Percentiles rank a stretch among this genome's conserved stretches.
Conservation (phyloP, 768 basidiomycete genomes). For the Podaxis carcinomalis region DNA sequence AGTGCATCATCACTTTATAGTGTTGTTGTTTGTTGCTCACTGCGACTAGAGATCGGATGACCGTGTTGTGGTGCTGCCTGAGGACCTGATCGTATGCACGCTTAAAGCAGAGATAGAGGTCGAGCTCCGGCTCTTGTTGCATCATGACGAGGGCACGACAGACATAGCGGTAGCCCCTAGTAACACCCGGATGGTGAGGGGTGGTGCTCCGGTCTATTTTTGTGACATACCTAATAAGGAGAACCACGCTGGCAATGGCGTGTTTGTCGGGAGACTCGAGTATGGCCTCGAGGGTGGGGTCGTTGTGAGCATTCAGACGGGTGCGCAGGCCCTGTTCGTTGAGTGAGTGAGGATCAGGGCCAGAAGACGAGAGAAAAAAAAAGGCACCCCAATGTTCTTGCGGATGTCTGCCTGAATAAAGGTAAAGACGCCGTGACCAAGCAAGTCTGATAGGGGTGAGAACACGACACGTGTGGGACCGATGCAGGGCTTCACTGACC, state of each 20-base stretch:
- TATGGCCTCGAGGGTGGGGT: conserved; percentile 55
- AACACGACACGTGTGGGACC: conserved; percentile 13
- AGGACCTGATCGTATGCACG: conserved; percentile 68
- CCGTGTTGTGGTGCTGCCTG: conserved; percentile 59
- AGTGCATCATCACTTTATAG: conserved; percentile 3
- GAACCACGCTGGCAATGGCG: conserved; percentile 59
- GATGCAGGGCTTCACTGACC: conserved; percentile 34
- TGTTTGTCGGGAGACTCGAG: conserved; percentile 40
- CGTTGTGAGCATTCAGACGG: conserved; percentile 39
- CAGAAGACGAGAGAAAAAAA: conserved; percentile 7
- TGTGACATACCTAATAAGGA: conserved; percentile 52
- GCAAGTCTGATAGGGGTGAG: conserved; percentile 42
- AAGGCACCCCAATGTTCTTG: conserved; percentile 57
- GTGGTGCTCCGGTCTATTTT: not conserved
- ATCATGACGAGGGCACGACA: conserved; percentile 64
- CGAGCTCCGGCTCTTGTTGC: conserved; percentile 47
- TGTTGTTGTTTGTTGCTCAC: conserved; percentile 32
- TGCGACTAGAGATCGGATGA: conserved; percentile 60
- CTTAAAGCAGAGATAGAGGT: conserved; percentile 67
- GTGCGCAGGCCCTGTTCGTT: conserved; percentile 56
- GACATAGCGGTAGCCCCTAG: conserved; percentile 64
- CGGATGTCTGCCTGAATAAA: conserved; percentile 72
- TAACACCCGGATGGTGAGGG: not conserved
- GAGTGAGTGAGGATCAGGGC: conserved; percentile 5
- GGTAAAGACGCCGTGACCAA: conserved; percentile 65